phyloP scores from a whole-genome alignment of 768 basidiomycete genomes.

The Coprinellus micaceus region DNA sequence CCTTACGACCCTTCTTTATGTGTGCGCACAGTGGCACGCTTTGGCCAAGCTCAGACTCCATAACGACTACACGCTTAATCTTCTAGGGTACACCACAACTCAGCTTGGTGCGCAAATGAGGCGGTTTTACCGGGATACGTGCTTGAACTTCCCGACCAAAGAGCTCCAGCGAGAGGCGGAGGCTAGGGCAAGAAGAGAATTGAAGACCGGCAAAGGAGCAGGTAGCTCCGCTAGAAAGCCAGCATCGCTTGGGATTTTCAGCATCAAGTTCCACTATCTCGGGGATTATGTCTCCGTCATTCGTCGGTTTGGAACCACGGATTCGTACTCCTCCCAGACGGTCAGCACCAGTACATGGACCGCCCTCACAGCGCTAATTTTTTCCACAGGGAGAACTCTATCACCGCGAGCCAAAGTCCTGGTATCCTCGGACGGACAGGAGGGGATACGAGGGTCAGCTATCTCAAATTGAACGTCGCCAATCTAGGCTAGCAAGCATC shows the following conservation, averaged over 20 bases:
- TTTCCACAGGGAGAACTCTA: conserved; percentile 11
- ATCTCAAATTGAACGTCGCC: not conserved
- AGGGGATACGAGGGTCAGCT: not conserved
- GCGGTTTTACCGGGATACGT: not conserved
- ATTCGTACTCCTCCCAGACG: conserved; percentile 4
- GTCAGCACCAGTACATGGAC: conserved; percentile 1
- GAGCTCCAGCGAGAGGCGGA: conserved; percentile 1
- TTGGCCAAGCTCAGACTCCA: conserved; percentile 10
- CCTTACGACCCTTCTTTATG: conserved; percentile 2
- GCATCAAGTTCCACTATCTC: conserved; percentile 10
- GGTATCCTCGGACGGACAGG: conserved; percentile 5
- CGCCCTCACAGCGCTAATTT: not conserved
- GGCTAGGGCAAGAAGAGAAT: not conserved
- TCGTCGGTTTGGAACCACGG: conserved; percentile 8
- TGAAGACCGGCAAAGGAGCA: not conserved
- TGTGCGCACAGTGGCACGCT: conserved; percentile 4
- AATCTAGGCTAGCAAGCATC: not conserved
- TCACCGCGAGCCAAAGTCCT: conserved; percentile 4
- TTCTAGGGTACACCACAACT: not conserved
- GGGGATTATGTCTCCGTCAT: conserved; percentile 10
- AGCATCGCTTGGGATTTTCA: conserved; percentile 2
- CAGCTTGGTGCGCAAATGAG: not conserved
- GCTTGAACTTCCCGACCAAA: not conserved
- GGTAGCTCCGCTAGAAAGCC: not conserved
- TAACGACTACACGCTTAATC: conserved; percentile 3